phyloP scores from a whole-genome alignment of 2,329 filamentous ascomycete genomes.

The Trichoderma guizhouense region DNA sequence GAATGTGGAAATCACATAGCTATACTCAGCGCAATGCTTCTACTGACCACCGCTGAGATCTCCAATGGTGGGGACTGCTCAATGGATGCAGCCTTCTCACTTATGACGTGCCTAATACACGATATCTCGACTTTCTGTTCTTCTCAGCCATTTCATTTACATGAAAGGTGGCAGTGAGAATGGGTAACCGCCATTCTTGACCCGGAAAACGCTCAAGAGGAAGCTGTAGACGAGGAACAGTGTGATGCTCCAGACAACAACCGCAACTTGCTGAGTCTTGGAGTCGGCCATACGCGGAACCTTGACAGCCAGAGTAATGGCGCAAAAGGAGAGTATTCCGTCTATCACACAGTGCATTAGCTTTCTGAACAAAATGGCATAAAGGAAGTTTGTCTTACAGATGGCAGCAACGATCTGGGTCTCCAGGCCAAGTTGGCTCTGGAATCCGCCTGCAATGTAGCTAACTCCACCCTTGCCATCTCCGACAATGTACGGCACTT shows the following conservation, averaged over 20 bases:
- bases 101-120: background rate
- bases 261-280: constrained; percentile 74
- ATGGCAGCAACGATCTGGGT: constrained; percentile 92
- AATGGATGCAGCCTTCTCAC: background rate
- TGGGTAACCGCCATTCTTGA: constrained; percentile 93
- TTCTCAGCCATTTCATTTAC: constrained; percentile 30
- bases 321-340: constrained; percentile 79
- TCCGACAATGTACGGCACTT: constrained; percentile 85
- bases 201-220: constrained; percentile 85
- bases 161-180: constrained; percentile 91
- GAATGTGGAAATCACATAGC: background rate
- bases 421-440: constrained; percentile 89
- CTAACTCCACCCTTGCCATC: constrained; percentile 81
- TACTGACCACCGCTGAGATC: background rate
- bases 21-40: background rate
- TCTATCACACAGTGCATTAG: constrained; percentile 39
- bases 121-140: background rate
- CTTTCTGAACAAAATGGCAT: background rate
- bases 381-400: constrained; percentile 59
- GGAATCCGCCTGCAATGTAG: constrained; percentile 90
- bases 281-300: constrained; percentile 82
- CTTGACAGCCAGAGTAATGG: constrained; percentile 87
- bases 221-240: constrained; percentile 88
- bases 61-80: background rate
- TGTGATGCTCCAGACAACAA: constrained; percentile 74